A percentile compares a stretch with the other conserved stretches of the same genome.
Evolutionary conservation across 2,329 filamentous ascomycete genomes (phyloP).

Genomic region (Ampelomyces quisqualis): DNA sequence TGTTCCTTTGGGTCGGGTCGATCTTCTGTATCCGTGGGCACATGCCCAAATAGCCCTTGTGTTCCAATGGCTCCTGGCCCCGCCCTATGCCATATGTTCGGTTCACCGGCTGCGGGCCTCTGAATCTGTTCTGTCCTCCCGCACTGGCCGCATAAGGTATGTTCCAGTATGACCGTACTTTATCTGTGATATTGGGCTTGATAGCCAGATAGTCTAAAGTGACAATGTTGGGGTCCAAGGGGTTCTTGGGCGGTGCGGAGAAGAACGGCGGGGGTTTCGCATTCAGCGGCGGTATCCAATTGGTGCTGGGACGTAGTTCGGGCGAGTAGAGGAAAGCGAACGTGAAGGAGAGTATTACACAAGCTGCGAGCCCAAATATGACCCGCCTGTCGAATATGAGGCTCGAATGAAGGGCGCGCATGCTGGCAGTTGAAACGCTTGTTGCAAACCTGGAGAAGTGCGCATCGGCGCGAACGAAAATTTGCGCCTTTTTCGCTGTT

Average conservation of each 20-base stretch:
- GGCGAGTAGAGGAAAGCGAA: constrained; percentile 32
- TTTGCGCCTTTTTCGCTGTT: too few relatives aligned
- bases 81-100: constrained; percentile 27
- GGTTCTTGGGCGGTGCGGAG: constrained; percentile 25
- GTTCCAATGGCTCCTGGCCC: constrained; percentile 27
- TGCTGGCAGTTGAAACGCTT: constrained; percentile 6
- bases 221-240: constrained; percentile 30
- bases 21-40: constrained; percentile 40
- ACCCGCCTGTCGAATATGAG: constrained; percentile 32
- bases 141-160: constrained; percentile 37
- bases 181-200: constrained; percentile 31
- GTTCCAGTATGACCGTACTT: constrained; percentile 36
- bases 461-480: constrained; percentile 13
- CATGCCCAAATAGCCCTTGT: constrained; percentile 36
- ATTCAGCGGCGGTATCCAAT: constrained; percentile 30
- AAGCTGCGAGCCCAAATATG: constrained; percentile 21
- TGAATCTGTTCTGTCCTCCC: constrained; percentile 32
- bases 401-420: constrained; percentile 27
- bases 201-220: constrained; percentile 36
- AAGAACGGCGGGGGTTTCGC: constrained; percentile 25
- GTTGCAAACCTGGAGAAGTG: constrained; percentile 4
- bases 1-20: constrained; percentile 26
- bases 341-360: constrained; percentile 26
- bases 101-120: constrained; percentile 35
- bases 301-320: constrained; percentile 22